Evolutionary conservation across 192 early-diverging fungal species (phyloP).

Genomic region (Linnemannia hyalina): DNA sequence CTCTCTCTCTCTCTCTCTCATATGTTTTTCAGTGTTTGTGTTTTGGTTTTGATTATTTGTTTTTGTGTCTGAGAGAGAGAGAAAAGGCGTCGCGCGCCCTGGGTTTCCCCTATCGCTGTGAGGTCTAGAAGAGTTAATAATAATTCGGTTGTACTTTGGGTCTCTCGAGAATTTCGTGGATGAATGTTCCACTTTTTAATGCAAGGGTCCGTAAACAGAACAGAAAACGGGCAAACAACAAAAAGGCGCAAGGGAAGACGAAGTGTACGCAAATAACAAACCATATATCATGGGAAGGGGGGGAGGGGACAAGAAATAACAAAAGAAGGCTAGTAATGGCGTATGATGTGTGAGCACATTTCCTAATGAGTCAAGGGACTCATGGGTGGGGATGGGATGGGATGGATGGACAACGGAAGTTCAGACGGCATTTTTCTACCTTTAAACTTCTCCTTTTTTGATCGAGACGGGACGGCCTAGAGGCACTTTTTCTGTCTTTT

Average conservation of each 20-base stretch:
- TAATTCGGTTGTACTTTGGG: background rate
- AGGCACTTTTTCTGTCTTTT: background rate
- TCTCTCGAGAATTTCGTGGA: background rate
- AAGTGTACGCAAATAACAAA: background rate
- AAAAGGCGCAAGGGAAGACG: background rate
- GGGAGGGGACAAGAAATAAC: background rate
- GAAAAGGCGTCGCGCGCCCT: no score
- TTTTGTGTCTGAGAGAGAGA: no score
- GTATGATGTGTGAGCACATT: background rate
- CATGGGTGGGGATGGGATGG: background rate
- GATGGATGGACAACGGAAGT: background rate
- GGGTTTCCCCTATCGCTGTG: background rate
- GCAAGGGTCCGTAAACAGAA: background rate
- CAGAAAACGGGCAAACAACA: background rate
- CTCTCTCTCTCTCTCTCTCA: background rate
- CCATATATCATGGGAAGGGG: background rate
- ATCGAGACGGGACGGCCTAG: background rate
- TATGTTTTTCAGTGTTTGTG: no score
- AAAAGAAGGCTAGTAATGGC: background rate
- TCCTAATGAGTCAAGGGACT: background rate
- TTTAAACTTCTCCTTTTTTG: background rate
- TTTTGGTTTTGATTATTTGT: no score
- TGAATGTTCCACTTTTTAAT: background rate
- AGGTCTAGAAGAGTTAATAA: no score
- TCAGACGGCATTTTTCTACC: background rate